Conservation (phyloP, 345 rosid genomes). For the Syzygium jambos region DNA sequence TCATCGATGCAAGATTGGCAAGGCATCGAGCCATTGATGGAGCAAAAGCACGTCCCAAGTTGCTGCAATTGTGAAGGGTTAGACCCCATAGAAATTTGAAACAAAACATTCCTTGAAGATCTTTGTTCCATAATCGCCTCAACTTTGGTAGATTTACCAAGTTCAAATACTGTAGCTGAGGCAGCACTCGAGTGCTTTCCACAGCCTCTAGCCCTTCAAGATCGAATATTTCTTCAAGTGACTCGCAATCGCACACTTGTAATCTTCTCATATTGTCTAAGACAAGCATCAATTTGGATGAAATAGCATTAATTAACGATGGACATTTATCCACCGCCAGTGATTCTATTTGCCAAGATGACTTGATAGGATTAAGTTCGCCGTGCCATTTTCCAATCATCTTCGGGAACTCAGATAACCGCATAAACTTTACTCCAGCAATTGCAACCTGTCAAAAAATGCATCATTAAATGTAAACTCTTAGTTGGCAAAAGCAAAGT, state of each 20-base stretch:
- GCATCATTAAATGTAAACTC: neutral
- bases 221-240: neutral
- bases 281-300: neutral
- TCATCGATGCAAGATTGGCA: neutral
- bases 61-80: neutral
- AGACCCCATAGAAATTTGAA: neutral
- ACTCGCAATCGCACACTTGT: neutral
- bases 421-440: rapidly evolving
- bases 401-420: rapidly evolving
- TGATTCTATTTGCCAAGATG: no score
- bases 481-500: neutral
- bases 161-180: neutral
- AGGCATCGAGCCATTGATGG: neutral
- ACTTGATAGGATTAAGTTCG: rapidly evolving
- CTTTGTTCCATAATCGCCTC: neutral
- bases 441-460: rapidly evolving
- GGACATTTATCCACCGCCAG: neutral
- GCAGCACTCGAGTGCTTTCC: neutral
- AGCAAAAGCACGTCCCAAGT: neutral
- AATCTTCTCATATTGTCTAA: rapidly evolving
- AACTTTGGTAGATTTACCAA: neutral
- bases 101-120: neutral
- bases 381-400: neutral
- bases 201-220: rapidly evolving
- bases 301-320: neutral